Conservation (phyloP, 768 basidiomycete species). For the Dentipellis sp. region DNA sequence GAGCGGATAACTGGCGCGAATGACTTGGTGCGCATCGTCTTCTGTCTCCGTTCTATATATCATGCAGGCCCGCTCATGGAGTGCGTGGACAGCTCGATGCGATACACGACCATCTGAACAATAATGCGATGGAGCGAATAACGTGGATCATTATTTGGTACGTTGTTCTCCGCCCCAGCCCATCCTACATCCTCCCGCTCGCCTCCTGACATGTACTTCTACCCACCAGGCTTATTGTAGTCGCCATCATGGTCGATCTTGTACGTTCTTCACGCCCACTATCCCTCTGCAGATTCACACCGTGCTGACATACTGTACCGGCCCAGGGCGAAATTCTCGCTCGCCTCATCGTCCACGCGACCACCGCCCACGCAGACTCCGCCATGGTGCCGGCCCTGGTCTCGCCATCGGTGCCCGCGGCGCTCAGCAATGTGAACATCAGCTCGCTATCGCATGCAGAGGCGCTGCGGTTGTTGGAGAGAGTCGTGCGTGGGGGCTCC, state of each 20-base stretch:
- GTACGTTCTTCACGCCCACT: constrained; percentile 29
- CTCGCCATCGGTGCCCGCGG: no score
- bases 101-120: constrained; percentile 90
- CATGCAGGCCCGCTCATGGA: not conserved
- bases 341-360: constrained; percentile 62
- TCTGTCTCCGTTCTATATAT: not conserved
- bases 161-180: not conserved
- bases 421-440: no score
- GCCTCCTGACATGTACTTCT: constrained; percentile 13
- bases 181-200: constrained; percentile 17
- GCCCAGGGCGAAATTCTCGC: constrained; percentile 74
- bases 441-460: not conserved
- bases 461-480: not conserved
- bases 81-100: constrained; percentile 66
- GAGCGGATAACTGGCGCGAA: constrained; percentile 83
- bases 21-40: constrained; percentile 58
- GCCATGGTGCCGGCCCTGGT: not conserved
- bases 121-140: constrained; percentile 82
- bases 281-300: not conserved
- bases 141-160: constrained; percentile 73
- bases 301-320: not conserved
- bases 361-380: constrained; percentile 10
- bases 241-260: constrained; percentile 81
- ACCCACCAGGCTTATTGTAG: constrained; percentile 69
- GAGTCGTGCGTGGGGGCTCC: not conserved